These are phyloP conservation scores for Leptodermis oblonga DNA, from an alignment of 257 asterid genomes.

Conservation along the genomic window DNA sequence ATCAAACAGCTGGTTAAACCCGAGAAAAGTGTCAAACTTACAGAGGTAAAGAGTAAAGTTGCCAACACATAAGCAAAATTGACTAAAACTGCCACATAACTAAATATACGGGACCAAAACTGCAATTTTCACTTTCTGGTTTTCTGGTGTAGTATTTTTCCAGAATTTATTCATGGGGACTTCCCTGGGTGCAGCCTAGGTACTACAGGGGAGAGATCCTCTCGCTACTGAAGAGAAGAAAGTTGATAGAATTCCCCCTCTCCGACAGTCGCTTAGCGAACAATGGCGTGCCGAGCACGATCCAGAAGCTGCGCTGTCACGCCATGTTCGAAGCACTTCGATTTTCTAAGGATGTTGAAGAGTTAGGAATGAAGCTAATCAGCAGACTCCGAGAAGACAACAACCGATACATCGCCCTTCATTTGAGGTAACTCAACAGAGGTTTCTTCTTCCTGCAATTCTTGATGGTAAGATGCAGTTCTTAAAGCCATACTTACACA, in stretches of 20 bases:
- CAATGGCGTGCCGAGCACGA: conserved; percentile 30
- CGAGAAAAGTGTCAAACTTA: no score
- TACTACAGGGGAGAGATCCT: conserved; percentile 30
- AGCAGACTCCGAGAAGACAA: conserved; percentile 28
- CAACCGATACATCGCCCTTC: conserved; percentile 35
- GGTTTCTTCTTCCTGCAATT: background rate
- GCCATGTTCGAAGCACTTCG: conserved; percentile 43
- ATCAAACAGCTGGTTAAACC: no score
- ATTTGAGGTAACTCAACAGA: conserved; percentile 27
- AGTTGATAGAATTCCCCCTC: conserved; percentile 33
- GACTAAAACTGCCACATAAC: background rate
- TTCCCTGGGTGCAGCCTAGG: conserved; percentile 27
- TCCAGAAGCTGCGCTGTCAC: conserved; percentile 39
- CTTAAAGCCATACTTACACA: background rate
- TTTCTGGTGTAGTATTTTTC: background rate
- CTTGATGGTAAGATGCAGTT: background rate
- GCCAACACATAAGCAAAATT: no score
- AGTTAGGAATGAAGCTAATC: conserved; percentile 26
- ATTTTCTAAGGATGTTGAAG: conserved; percentile 25
- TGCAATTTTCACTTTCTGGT: background rate
- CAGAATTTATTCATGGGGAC: background rate
- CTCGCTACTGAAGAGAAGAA: conserved; percentile 18
- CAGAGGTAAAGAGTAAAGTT: no score
- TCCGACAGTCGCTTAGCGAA: conserved; percentile 39
- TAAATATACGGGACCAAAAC: background rate